Evolutionary conservation across 306 rosid species (phyloP).

Genomic region (Medicago truncatula): DNA sequence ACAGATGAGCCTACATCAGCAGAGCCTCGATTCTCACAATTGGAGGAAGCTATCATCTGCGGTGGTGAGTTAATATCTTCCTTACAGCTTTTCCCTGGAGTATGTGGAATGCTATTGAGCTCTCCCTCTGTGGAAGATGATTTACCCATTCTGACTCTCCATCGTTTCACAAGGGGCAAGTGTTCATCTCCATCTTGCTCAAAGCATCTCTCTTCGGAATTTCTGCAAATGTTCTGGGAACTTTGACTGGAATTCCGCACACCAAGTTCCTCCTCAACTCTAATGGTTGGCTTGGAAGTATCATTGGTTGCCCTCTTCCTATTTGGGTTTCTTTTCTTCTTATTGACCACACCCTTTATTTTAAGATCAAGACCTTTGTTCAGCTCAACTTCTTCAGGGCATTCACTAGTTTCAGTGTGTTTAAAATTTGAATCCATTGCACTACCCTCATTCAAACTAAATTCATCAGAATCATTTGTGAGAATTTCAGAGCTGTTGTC

Average conservation of each 20-base stretch:
- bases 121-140: conserved; percentile 64
- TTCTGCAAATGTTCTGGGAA: conserved; percentile 55
- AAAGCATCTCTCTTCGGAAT: conserved; percentile 52
- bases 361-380: conserved; percentile 69
- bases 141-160: conserved; percentile 91
- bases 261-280: conserved; percentile 56
- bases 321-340: conserved; percentile 85
- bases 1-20: conserved; percentile 50
- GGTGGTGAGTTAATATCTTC: conserved; percentile 50
- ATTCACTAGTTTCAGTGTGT: conserved; percentile 59
- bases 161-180: conserved; percentile 90
- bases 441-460: conserved; percentile 77
- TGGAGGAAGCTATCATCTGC: conserved; percentile 49
- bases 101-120: conserved; percentile 45
- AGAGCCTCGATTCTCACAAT: conserved; percentile 52
- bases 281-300: conserved; percentile 49
- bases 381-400: conserved; percentile 63
- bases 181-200: conserved; percentile 95
- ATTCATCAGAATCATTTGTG: conserved; percentile 74
- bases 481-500: conserved; percentile 72
- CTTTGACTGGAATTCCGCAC: conserved; percentile 55
- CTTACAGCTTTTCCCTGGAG: conserved; percentile 55
- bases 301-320: conserved; percentile 70
- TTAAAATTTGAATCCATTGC: conserved; percentile 73
- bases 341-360: conserved; percentile 63